Conservation (phyloP, 441 rosid genomes). For the Populus trichocarpa region DNA sequence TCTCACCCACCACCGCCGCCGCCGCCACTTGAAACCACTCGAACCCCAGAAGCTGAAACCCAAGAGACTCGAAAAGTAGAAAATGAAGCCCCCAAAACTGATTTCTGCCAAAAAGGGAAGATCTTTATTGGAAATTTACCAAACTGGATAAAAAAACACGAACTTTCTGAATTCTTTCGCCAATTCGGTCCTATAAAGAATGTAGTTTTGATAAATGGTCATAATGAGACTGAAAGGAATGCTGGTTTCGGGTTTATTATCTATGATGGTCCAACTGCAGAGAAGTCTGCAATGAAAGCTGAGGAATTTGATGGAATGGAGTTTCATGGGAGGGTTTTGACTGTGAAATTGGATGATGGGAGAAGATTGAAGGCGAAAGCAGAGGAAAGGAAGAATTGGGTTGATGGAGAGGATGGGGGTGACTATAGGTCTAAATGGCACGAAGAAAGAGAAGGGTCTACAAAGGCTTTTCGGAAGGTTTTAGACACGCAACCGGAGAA, state of each 20-base stretch:
- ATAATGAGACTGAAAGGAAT: constrained; percentile 61
- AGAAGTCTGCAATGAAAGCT: constrained; percentile 70
- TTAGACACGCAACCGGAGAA: constrained; percentile 74
- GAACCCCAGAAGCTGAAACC: neutral
- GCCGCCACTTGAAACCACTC: constrained; percentile 5
- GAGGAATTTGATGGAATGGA: constrained; percentile 89
- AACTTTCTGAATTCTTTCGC: constrained; percentile 64
- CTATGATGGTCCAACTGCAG: constrained; percentile 46
- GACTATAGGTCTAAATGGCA: constrained; percentile 78
- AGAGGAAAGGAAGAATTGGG: constrained; percentile 66
- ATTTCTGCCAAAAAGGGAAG: constrained; percentile 71
- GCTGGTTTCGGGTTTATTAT: constrained; percentile 85
- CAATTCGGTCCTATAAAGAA: constrained; percentile 83
- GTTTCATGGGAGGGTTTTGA: constrained; percentile 81
- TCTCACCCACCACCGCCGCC: constrained; percentile 47
- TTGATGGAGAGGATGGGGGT: constrained; percentile 46
- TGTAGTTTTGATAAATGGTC: constrained; percentile 66
- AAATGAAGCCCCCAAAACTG: constrained; percentile 25
- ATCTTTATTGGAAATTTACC: constrained; percentile 88
- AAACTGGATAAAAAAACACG: constrained; percentile 76
- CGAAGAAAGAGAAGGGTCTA: constrained; percentile 66
- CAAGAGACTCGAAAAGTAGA: constrained; percentile 20
- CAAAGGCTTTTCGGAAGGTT: constrained; percentile 48
- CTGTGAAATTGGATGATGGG: constrained; percentile 93
- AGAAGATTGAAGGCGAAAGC: constrained; percentile 58